Base-by-base conservation (phyloP, 257 asterid genomes). In the Primulina eburnea region DNA sequence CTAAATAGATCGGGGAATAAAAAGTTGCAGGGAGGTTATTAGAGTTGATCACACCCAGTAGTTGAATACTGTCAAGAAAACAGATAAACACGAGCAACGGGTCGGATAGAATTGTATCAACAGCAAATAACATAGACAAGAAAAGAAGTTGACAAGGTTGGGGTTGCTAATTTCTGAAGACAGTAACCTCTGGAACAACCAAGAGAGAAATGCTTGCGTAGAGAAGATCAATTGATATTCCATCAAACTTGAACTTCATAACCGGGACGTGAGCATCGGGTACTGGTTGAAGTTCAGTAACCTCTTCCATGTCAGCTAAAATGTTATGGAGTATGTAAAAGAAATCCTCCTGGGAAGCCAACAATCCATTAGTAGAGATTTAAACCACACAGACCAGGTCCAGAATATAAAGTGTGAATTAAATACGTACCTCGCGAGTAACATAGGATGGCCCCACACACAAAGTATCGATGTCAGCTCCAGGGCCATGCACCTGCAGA, bases 211-310 rank as follows among this genome's bases (percentile, higher is more conserved):
- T 86, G 72, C 99, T 94, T 56, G 99, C 97, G 73, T 89, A 94
- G 33, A 94, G 92, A 66, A 94, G 97, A 85, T 91, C 97, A 73
- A 94, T 88, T 20, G 97, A 89, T 80, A 94, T 87, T 71, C 99
- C 99, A 82, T 89, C 97, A 75, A 91, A 81, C 83, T 94, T 94
- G 81, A 94, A 94, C 76, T 84, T 94, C 97, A 94, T 89, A 65
- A 89, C 96, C 35, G 99, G 97, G 24, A 91, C 99, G 57, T 91
- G 97, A 74, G 97, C 99, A 82, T 94, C 97, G n/a, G 97, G 99
- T 56, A 89, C 95, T 33, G 97, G 95, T 70, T 87, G 99, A 69
- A 94, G 85, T 81, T 94, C 99, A 58, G 96, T 70, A 72, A 91
- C 95, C 75, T 88, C 97, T 65, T 88, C 95, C 82, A 81, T 82